These are phyloP conservation scores for Rhodofomes roseus DNA, from an alignment of 1,284 basidiomycete genomes.

Conservation along the genomic window DNA sequence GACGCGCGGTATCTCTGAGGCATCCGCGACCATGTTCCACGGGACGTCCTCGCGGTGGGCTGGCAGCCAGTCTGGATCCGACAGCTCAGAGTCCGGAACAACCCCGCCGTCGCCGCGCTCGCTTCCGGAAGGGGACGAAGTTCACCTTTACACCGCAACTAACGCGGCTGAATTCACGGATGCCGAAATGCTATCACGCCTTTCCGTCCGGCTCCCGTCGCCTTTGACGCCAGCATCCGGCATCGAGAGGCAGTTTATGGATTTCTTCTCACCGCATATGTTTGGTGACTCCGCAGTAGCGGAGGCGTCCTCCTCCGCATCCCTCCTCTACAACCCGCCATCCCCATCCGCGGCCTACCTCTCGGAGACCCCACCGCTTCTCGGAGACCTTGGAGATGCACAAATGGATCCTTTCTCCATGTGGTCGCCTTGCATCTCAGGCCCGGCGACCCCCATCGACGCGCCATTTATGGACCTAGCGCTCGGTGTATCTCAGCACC, in stretches of 20 bases:
- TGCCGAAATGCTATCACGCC: constrained; percentile 2
- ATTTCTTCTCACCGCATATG: constrained; percentile 12
- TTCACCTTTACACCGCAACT: constrained; percentile 7
- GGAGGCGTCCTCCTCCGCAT: not conserved
- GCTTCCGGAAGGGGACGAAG: constrained; percentile 2
- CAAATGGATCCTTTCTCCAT: not conserved
- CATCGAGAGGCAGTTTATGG: constrained; percentile 13
- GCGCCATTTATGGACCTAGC: not conserved
- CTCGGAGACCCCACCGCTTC: not conserved
- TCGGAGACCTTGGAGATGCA: not conserved
- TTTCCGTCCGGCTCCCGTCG: constrained; percentile 6
- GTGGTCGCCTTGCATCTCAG: not conserved
- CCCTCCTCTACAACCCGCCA: not conserved
- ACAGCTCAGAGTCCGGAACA: constrained; percentile 1
- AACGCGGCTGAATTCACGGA: not conserved
- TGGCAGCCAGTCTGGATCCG: not conserved
- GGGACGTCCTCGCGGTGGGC: not conserved
- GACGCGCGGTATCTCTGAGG: constrained; percentile 11
- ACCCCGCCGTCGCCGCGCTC: constrained; percentile 1
- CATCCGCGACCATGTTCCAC: not conserved
- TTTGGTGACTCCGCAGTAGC: constrained; percentile 9
- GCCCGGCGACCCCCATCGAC: not conserved
- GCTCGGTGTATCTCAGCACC: not conserved
- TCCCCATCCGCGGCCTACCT: not conserved
- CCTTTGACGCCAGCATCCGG: constrained; percentile 5